Conservation (phyloP, 768 basidiomycete species). For the Phaeolepiota aurea region DNA sequence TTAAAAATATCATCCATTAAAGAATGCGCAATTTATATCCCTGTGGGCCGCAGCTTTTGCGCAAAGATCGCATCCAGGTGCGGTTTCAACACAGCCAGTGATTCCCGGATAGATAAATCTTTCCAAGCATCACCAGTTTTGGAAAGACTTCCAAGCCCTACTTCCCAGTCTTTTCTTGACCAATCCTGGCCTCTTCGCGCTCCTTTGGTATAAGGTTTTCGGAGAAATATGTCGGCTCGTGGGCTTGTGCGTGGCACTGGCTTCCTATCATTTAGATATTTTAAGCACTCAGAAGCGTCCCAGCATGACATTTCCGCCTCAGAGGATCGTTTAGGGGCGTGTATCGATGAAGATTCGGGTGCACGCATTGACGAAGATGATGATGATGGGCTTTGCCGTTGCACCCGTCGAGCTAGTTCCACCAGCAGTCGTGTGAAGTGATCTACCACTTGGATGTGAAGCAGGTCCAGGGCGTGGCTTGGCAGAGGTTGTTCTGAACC, state of each 20-base stretch:
- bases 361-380: no score
- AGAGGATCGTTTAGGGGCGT: neutral
- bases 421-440: slow-evolving; percentile 58
- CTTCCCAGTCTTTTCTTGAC: slow-evolving; percentile 61
- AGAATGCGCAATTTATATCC: no score
- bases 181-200: slow-evolving; percentile 69
- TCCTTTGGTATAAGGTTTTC: slow-evolving; percentile 38
- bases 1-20: no score
- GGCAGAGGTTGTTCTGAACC: slow-evolving; percentile 28
- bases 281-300: slow-evolving; percentile 47
- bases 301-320: slow-evolving; percentile 25
- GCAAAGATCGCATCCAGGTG: slow-evolving; percentile 43
- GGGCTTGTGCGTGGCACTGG: slow-evolving; percentile 26
- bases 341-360: neutral
- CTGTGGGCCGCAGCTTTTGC: slow-evolving; percentile 29
- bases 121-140: slow-evolving; percentile 43
- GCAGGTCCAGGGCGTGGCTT: slow-evolving; percentile 51
- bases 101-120: slow-evolving; percentile 43
- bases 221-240: slow-evolving; percentile 43
- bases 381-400: slow-evolving; percentile 32
- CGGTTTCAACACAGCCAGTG: slow-evolving; percentile 36
- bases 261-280: slow-evolving; percentile 42
- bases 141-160: slow-evolving; percentile 36
- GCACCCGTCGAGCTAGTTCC: slow-evolving; percentile 48
- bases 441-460: slow-evolving; percentile 62